Evolutionary conservation across 2,329 filamentous ascomycete species (phyloP), one percentile per base, ranked within the genome.

Genomic region (Scorias spongiosa): DNA sequence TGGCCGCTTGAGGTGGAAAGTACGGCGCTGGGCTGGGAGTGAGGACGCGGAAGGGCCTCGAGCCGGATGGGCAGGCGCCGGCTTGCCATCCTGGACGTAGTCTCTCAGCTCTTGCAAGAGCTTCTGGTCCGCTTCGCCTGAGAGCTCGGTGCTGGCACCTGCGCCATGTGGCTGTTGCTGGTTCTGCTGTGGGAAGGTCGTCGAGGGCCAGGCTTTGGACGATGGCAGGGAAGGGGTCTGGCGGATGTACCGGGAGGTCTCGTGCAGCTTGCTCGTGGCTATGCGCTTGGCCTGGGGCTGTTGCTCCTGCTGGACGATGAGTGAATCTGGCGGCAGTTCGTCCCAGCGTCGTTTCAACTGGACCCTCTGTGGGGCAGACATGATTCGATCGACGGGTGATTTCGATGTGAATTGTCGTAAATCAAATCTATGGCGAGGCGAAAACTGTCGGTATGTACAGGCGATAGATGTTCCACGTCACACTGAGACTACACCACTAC

Each of bases 331-430:
- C 2, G 51, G 53, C 15, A 47, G 46, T 32, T 59, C 55, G 41
- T 48, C 44, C 18, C 50, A 43, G 44, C 53, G 56, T 32, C 57
- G 56, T 50, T 59, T 57, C 34, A 59, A 44, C 36, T 49, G 49
- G 11, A 59, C 47, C 11, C 49, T 44, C n/a, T 46, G 43, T 28
- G 57, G 57, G 10, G 49, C 55, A 6, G 48, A 48, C 51, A 49
- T 53, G 6, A 26, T 26, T 26, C 20, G 20, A 26, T 26, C 20
- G 20, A 26, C 20, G 20, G 20, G 7, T 7, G 20, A 26, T 26
- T 3, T 7, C 7, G 20, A 26, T 26, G 7, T 7, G 20, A 26
- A 4, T 26, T 26, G 20, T 7, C 7, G 20, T 26, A 26, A 7
- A 7, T 26, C 3, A 26, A 3, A 3, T 7, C 7, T 26, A 26